Conservation (phyloP, 805 yeast species). For the Barnettozyma californica region DNA sequence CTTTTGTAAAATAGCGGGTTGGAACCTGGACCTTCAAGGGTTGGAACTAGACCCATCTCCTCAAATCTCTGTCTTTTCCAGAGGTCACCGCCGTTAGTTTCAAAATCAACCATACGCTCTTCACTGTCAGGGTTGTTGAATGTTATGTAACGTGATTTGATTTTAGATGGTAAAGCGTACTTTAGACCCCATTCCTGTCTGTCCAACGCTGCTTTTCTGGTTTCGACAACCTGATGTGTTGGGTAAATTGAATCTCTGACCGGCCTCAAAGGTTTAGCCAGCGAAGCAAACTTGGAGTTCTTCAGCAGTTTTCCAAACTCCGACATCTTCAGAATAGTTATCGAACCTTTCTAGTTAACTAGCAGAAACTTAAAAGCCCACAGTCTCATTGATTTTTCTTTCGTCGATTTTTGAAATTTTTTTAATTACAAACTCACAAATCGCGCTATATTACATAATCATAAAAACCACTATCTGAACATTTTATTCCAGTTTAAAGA, state of each 20-base stretch:
- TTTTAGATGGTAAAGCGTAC: slow-evolving; percentile 57
- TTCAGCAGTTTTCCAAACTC: slow-evolving; percentile 26
- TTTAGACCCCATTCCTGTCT: slow-evolving; percentile 78
- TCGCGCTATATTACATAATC: neutral
- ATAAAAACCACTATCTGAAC: neutral
- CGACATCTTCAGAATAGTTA: slow-evolving; percentile 15
- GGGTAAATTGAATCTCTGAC: slow-evolving; percentile 34
- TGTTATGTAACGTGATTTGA: slow-evolving; percentile 54
- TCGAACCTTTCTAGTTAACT: neutral
- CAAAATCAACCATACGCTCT: slow-evolving; percentile 67
- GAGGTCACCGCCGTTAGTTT: slow-evolving; percentile 52
- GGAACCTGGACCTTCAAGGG: slow-evolving; percentile 18
- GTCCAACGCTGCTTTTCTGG: slow-evolving; percentile 56
- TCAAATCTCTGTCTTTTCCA: slow-evolving; percentile 62
- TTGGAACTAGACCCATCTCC: slow-evolving; percentile 51
- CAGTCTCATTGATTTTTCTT: neutral
- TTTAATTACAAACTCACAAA: neutral
- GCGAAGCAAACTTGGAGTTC: slow-evolving; percentile 30
- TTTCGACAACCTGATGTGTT: slow-evolving; percentile 67
- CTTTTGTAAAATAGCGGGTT: slow-evolving; percentile 32
- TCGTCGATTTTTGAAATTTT: neutral
- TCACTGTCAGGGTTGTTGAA: slow-evolving; percentile 62
- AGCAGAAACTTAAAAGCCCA: too few relatives aligned
- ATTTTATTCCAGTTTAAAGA: slow-evolving; percentile 22
- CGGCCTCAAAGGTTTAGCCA: slow-evolving; percentile 25